phyloP scores from a whole-genome alignment of 768 basidiomycete genomes.

The Inosperma sp. region DNA sequence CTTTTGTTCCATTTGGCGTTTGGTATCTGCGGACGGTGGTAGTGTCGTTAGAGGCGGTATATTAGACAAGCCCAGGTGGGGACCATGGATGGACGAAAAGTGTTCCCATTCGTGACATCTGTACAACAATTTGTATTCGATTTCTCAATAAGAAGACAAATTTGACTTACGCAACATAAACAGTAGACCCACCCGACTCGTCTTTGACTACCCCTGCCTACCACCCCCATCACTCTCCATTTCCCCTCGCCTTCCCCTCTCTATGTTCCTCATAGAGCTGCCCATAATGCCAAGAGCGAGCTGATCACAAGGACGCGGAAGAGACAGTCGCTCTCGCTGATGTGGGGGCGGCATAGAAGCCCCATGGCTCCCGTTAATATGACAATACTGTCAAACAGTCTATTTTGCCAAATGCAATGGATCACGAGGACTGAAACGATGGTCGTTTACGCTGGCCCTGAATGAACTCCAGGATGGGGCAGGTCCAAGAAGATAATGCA shows the following conservation, averaged over 20 bases:
- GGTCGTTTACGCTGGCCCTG: no score
- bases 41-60: constrained; percentile 30
- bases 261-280: constrained; percentile 57
- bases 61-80: constrained; percentile 69
- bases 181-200: constrained; percentile 33
- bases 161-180: constrained; percentile 84
- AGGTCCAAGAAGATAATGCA: no score
- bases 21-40: constrained; percentile 2
- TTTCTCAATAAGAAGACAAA: neutral
- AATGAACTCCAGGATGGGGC: no score
- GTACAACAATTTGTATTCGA: constrained; percentile 8
- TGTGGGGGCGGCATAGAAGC: constrained; percentile 84
- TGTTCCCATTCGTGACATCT: constrained; percentile 95
- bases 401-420: no score
- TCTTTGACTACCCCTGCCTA: constrained; percentile 30
- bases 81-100: constrained; percentile 86
- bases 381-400: no score
- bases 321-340: constrained; percentile 91
- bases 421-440: no score
- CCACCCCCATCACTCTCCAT: constrained; percentile 54
- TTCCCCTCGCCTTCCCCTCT: constrained; percentile 68
- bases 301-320: constrained; percentile 87
- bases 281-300: constrained; percentile 60
- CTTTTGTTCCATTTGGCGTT: constrained; percentile 9
- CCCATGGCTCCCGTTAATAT: no score